Conservation (phyloP, 2,329 filamentous ascomycete genomes). For the Curvularia spicifera region DNA sequence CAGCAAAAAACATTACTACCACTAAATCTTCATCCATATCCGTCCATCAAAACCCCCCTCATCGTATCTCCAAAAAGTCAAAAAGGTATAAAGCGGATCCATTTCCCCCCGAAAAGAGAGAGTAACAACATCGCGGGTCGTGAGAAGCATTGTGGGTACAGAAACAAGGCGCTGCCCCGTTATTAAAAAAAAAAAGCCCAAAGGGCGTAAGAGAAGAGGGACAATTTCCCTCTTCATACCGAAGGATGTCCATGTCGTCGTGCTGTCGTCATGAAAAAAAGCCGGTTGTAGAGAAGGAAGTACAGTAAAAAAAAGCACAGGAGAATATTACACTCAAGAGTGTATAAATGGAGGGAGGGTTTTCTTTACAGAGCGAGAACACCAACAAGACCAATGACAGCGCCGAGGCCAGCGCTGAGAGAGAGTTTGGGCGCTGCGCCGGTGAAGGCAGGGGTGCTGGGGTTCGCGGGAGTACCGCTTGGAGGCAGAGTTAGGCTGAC, state of each 20-base stretch:
- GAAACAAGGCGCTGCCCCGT: background rate
- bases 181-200: background rate
- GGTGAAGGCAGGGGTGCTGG: slow-evolving; percentile 20
- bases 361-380: slow-evolving; percentile 52
- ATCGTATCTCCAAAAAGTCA: slow-evolving; percentile 4
- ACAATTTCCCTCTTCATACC: slow-evolving; percentile 1
- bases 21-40: slow-evolving; percentile 18
- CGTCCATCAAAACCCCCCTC: slow-evolving; percentile 11
- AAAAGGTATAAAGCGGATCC: slow-evolving; percentile 29
- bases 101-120: slow-evolving; percentile 23
- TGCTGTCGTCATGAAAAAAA: background rate
- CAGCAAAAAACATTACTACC: slow-evolving; percentile 28
- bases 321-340: background rate
- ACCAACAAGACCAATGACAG: slow-evolving; percentile 51
- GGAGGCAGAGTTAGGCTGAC: slow-evolving; percentile 11
- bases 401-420: slow-evolving; percentile 49
- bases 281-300: slow-evolving; percentile 1
- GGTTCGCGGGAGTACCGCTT: slow-evolving; percentile 17
- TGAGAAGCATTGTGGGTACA: slow-evolving; percentile 31
- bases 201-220: background rate
- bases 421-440: slow-evolving; percentile 46
- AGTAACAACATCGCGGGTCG: slow-evolving; percentile 43
- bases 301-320: background rate
- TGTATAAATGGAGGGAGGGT: too few species aligned
- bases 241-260: too few species aligned